Base-by-base conservation (phyloP, 2,329 filamentous ascomycete genomes). In the Apiospora arundinis region DNA sequence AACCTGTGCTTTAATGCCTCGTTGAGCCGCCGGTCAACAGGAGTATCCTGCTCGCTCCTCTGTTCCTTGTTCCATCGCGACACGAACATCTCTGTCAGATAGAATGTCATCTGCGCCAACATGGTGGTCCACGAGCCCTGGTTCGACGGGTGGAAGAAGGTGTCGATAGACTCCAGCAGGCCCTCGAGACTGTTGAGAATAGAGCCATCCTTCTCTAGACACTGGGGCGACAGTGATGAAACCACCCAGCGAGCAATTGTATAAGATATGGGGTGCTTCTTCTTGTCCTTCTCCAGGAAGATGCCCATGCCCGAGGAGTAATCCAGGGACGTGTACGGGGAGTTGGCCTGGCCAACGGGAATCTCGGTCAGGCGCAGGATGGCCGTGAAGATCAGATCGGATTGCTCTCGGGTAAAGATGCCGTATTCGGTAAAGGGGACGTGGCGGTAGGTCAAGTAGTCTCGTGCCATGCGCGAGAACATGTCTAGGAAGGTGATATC, bases 91-190 rank as follows among this genome's bases (percentile, higher is more conserved):
- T 99, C 96, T 2, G 95, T 92, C 7, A 99, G 86, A 81, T 97
- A 97, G 80, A 95, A 95, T 6, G 96, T 93, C 70, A 99, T 87
- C 81, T 98, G 95, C 3, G 95, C 92, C 60, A 99, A 85, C 74
- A 95, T 93, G 77, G 91, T 94, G 1, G 95, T 97, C 96, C 96
- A 99, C 18, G 86, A 86, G 18, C 96, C 96, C 69, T 95, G 93
- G 81, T 99, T 99, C 2, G 96, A 99, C 2, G 96, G 96, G 78
- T 99, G 96, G 86, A 98, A 99, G 82, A 99, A 99, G 0, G 96
- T 99, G 81, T 99, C 96, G 66, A 98, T 92, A 2, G 95, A 96
- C 81, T 98, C 93, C 75, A 99, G 93, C 69, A 99, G 86, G 0
- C 94, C 95, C 81, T 99, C 95, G 6, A 99, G 88, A 74, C 93